These are phyloP conservation scores for Ogataea kodamae DNA, from an alignment of 805 yeast species.

Conservation along the genomic window DNA sequence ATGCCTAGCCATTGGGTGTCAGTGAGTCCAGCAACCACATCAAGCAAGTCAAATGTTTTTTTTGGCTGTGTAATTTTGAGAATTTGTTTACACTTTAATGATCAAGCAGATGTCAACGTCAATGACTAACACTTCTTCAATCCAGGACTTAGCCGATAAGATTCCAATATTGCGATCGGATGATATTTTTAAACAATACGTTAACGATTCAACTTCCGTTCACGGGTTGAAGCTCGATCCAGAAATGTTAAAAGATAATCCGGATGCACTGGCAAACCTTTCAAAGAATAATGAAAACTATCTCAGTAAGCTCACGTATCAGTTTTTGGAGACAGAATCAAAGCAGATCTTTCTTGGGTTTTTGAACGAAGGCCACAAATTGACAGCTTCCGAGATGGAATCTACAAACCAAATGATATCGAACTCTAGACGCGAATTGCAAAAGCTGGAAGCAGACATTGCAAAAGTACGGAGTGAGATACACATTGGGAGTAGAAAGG, in stretches of 20 bases:
- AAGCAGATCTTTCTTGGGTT: conserved; percentile 61
- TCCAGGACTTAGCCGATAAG: conserved; percentile 19
- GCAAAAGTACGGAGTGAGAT: conserved; percentile 20
- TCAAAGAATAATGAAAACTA: conserved; percentile 36
- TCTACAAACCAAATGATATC: conserved; percentile 19
- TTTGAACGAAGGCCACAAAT: conserved; percentile 36
- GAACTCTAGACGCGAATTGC: conserved; percentile 15
- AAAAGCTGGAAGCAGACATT: conserved; percentile 16
- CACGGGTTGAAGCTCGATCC: conserved; percentile 15
- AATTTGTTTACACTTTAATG: conserved; percentile 7
- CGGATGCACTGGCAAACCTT: conserved; percentile 15
- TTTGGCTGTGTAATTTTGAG: conserved; percentile 7
- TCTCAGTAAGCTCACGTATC: conserved; percentile 55
- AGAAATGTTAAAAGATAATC: conserved; percentile 15
- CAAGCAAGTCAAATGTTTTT: too few relatives aligned
- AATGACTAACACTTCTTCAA: conserved; percentile 15
- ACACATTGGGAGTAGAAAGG: conserved; percentile 17
- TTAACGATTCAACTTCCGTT: conserved; percentile 18
- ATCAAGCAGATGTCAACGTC: conserved; percentile 2
- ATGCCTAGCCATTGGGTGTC: too few relatives aligned
- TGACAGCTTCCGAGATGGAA: conserved; percentile 23
- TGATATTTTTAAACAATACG: conserved; percentile 17
- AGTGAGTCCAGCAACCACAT: too few relatives aligned
- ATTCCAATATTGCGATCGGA: conserved; percentile 21
- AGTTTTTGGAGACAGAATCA: conserved; percentile 69